Conservation (phyloP, 1,284 basidiomycete species). For the Sporisorium iseilematis-ciliati region DNA sequence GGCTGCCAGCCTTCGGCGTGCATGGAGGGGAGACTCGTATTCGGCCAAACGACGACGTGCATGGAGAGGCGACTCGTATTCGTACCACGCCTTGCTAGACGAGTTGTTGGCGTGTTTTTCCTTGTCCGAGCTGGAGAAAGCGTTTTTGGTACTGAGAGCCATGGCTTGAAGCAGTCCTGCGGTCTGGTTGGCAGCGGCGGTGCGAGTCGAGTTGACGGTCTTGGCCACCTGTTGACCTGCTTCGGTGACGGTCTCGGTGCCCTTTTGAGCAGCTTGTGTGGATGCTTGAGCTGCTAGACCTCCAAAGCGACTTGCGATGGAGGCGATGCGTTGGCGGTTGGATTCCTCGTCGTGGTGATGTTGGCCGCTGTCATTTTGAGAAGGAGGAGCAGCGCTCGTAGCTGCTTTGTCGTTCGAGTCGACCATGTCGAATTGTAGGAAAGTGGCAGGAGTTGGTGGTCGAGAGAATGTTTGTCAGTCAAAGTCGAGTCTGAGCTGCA, state of each 20-base stretch:
- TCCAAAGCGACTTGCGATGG: conserved; percentile 43
- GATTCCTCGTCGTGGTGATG: conserved; percentile 11
- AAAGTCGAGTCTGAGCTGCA: no score
- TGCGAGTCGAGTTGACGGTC: conserved; percentile 21
- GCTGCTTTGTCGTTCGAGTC: conserved; percentile 24
- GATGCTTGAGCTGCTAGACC: conserved; percentile 34
- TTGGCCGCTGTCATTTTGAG: background rate
- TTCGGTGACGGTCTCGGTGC: conserved; percentile 19
- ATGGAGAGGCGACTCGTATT: conserved; percentile 43
- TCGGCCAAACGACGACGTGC: conserved; percentile 28
- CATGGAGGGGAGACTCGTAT: conserved; percentile 48
- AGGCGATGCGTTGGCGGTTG: conserved; percentile 37
- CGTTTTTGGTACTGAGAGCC: conserved; percentile 43
- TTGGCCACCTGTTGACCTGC: conserved; percentile 29
- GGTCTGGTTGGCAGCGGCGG: conserved; percentile 33
- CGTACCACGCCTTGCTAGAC: conserved; percentile 35
- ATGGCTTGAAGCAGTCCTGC: conserved; percentile 48
- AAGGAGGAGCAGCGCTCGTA: background rate
- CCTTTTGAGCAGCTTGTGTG: conserved; percentile 27
- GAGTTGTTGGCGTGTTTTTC: conserved; percentile 9
- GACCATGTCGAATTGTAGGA: conserved; percentile 13
- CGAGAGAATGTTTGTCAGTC: no score
- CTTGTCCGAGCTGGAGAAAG: conserved; percentile 17
- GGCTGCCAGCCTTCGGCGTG: conserved; percentile 43
- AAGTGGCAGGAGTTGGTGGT: background rate